Base-by-base conservation (phyloP, 2,329 filamentous ascomycete genomes). In the Cladophialophora yegresii region DNA sequence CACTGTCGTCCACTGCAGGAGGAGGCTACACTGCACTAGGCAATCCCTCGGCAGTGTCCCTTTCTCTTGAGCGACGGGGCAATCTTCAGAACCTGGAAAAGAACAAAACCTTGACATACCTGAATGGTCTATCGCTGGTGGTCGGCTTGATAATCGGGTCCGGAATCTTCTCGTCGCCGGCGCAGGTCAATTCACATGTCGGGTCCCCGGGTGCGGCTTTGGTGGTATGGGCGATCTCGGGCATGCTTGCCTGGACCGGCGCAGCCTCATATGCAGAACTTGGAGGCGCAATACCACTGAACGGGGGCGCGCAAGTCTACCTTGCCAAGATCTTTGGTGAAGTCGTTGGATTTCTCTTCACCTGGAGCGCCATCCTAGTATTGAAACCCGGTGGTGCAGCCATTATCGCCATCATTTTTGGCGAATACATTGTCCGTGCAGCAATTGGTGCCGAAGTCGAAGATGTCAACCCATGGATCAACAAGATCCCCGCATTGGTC, bases 341-440 rank as follows among this genome's bases (percentile, higher is more conserved):
- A 78, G 82, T 96, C 73, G 86, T 88, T 1, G 95, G 95, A 0
- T 99, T 99, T 74, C 81, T 98, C 36, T 99, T 97, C 77, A 96
- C 93, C 1, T 99, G 95, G 95, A 92, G 91, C 58, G 93, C 95
- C 0, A 92, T 98, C 16, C 85, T 95, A 65, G 95, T 99, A 12
- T 81, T 99, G 67, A 98, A 97, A 79, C 95, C 95, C 0, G 95
- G 95, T 2, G 90, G 91, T 45, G 89, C 92, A 9, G 95, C 95
- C 67, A 99, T 99, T 74, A 92, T 99, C 69, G 85, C 93, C 69
- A 97, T 99, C 71, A 97, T 99, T 73, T 97, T 98, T 82, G 95
- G 95, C 50, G 95, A 99, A 78, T 99, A 99, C 74, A 81, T 96
- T n/a, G 91, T 97, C 59, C 85, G 92, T 54, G 93, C 92, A 13